phyloP scores from a whole-genome alignment of 345 rosid species.

The Sisymbrium altissimum region DNA sequence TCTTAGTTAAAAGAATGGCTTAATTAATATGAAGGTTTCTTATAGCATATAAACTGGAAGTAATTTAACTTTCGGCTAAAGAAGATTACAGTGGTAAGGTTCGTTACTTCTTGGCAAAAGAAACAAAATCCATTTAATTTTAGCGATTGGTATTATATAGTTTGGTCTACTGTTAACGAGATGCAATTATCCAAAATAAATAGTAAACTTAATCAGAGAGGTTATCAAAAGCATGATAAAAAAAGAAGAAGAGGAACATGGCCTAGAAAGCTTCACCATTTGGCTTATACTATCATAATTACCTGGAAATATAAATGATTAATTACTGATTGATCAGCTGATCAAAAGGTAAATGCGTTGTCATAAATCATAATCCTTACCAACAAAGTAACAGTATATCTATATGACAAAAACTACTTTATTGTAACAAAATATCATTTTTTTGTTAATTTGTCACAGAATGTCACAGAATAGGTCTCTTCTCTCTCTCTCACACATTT shows the following conservation, averaged over 20 bases:
- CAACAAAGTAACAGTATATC: background rate
- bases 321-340: conserved; percentile 34
- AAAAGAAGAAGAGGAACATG: background rate
- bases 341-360: conserved; percentile 21
- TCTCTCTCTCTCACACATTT: background rate
- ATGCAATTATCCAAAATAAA: background rate
- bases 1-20: background rate
- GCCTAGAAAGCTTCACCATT: conserved; percentile 27
- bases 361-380: background rate
- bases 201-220: conserved; percentile 4
- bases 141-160: background rate
- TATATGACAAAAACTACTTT: background rate
- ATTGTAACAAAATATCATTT: conserved; percentile 5
- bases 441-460: conserved; percentile 6
- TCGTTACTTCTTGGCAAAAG: background rate
- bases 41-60: background rate
- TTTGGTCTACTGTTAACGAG: background rate
- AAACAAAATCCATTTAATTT: background rate
- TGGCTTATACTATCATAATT: conserved; percentile 1
- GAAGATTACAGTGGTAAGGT: background rate
- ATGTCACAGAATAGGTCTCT: conserved; percentile 37
- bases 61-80: background rate
- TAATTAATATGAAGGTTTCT: background rate
- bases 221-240: background rate
- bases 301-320: conserved; percentile 20